Percentiles rank a stretch among this genome's conserved stretches.
phyloP scores from a whole-genome alignment of 768 basidiomycete genomes.

The Naganishia vishniacii region DNA sequence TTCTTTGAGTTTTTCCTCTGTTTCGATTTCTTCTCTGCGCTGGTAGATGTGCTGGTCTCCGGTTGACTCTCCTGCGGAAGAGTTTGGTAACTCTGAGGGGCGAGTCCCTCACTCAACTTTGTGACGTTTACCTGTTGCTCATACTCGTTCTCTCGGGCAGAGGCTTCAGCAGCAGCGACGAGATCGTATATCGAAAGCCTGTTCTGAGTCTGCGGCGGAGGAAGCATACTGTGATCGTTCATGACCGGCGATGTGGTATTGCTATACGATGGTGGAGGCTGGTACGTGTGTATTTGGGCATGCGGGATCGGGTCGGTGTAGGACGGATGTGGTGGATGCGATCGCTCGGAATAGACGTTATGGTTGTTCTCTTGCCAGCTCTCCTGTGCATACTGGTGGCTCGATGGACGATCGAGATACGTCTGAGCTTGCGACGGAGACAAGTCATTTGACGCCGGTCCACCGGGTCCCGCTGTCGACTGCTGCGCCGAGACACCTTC shows the following conservation, averaged over 20 bases:
- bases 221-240: neutral
- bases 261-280: slow-evolving; percentile 8
- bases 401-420: neutral
- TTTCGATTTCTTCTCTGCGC: neutral
- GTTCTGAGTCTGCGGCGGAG: neutral
- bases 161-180: neutral
- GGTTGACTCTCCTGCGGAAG: neutral
- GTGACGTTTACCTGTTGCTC: neutral
- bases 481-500: neutral
- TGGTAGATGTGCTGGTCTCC: neutral
- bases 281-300: neutral
- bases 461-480: neutral
- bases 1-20: neutral
- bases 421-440: neutral
- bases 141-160: slow-evolving; percentile 8
- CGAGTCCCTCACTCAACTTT: neutral
- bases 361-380: neutral
- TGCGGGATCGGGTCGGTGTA: slow-evolving; percentile 16
- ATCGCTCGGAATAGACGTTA: neutral
- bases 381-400: neutral
- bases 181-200: slow-evolving; percentile 13
- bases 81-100: neutral
- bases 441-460: neutral
- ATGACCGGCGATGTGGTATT: slow-evolving; percentile 6
- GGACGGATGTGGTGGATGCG: neutral